Evolutionary conservation across 768 basidiomycete genomes (phyloP), one percentile per base, ranked within the genome.

Genomic region (Mycena olivaceomarginata): DNA sequence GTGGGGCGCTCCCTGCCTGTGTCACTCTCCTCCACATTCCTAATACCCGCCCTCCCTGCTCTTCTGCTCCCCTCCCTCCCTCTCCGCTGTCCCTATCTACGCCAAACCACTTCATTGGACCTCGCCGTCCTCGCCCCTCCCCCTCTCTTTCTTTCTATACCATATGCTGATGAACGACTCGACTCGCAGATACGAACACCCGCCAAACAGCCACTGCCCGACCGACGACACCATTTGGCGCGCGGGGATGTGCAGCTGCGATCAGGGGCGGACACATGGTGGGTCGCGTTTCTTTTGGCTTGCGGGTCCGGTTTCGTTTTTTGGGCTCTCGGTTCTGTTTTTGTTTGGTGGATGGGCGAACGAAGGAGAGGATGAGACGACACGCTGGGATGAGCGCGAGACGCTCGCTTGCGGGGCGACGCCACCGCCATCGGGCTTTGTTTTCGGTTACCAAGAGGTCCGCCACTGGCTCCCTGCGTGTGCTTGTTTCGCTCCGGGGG

Each of bases 231-330:
- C 80, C 13, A 64, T 81, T 7, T 91, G 90, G 85, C 75, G 80
- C 43, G 79, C 83, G 59, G 88, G 89, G 10, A 88, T 87, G 72
- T 92, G 91, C 77, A 82, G 85, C 77, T 93, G 91, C 80, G 89
- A 92, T 80, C 87, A 84, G 13, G 80, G 80, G 57, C 86, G 85
- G 74, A 94, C 89, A 82, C 94, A 94, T 81, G 94, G 91, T 92
- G 81, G 31, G 84, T 53, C 57, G 40, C 18, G 20, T 25, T 48
- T 69, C 31, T n/a, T 67, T n/a, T 22, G 51, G 53, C 18, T 53
- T 31, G 31, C 31, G 31, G 31, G 31, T 31, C 31, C 31, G 31
- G 31, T 31, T 31, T 31, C 31, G 31, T 31, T 43, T 13, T n/a
- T 39, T 25, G 37, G 60, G 7, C 18, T 60, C 25, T 57, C 18